A percentile compares a stretch with the other conserved stretches of the same genome.
phyloP scores from a whole-genome alignment of 2,329 filamentous ascomycete genomes.

The Hysterium pulicare region DNA sequence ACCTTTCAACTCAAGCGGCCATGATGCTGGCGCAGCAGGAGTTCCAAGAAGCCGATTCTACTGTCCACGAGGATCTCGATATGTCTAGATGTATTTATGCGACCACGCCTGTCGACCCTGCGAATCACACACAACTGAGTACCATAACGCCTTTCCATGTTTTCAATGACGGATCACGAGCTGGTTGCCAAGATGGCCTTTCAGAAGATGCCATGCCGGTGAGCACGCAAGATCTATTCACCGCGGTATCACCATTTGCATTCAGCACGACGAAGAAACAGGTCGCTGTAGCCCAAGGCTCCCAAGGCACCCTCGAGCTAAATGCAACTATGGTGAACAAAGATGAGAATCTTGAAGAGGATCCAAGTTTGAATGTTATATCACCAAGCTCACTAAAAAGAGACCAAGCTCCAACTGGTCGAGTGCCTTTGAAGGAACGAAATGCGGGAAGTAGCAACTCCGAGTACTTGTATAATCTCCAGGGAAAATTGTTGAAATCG shows the following conservation, averaged over 20 bases:
- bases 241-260: constrained; percentile 38
- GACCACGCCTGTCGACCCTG: neutral
- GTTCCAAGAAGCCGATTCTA: constrained; percentile 19
- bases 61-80: neutral
- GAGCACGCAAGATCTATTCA: constrained; percentile 46
- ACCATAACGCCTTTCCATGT: constrained; percentile 28
- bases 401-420: constrained; percentile 10
- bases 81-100: neutral
- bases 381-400: too few species aligned
- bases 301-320: too few species aligned
- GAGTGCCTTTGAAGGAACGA: constrained; percentile 27
- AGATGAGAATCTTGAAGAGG: too few species aligned
- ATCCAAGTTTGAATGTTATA: too few species aligned
- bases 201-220: constrained; percentile 17
- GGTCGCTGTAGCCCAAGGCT: too few species aligned
- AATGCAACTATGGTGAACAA: too few species aligned
- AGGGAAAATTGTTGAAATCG: constrained; percentile 10
- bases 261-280: constrained; percentile 44
- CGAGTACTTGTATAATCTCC: constrained; percentile 17
- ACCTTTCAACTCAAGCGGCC: constrained; percentile 35
- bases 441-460: constrained; percentile 16
- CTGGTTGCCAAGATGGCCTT: constrained; percentile 1
- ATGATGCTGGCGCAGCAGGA: constrained; percentile 31
- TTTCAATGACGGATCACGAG: constrained; percentile 18
- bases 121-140: neutral